A percentile compares a stretch with the other conserved stretches of the same genome.
phyloP scores from a whole-genome alignment of 352 stramenopile genomes.

The Phytophthora cryptogea region DNA sequence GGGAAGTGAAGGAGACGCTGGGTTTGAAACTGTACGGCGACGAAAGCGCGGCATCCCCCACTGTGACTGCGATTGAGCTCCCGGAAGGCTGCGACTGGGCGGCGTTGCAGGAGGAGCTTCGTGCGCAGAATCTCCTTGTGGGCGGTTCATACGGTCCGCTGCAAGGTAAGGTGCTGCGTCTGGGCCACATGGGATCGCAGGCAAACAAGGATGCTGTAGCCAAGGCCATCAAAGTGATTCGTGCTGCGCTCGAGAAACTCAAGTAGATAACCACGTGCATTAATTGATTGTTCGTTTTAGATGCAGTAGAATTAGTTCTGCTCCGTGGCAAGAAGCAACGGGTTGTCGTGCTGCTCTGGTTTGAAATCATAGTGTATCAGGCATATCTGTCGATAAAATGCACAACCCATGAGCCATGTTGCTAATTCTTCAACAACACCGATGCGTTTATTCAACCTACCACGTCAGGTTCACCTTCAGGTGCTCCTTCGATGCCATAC shows the following conservation, averaged over 20 bases:
- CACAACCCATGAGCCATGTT: conserved; percentile 2
- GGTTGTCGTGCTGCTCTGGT: conserved; percentile 64
- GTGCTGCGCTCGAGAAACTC: conserved; percentile 36
- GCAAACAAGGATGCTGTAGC: conserved; percentile 41
- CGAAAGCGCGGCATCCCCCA: conserved; percentile 39
- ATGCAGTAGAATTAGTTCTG: conserved; percentile 29
- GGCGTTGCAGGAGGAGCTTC: conserved; percentile 38
- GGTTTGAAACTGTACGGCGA: conserved; percentile 44
- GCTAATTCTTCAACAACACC: background rate
- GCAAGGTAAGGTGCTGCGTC: conserved; percentile 48
- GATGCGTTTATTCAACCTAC: conserved; percentile 13
- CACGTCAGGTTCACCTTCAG: conserved; percentile 44
- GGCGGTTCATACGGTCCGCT: conserved; percentile 53
- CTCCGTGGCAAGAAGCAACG: conserved; percentile 51
- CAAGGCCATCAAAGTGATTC: conserved; percentile 39
- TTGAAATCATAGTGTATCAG: conserved; percentile 73
- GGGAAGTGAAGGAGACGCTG: conserved; percentile 34
- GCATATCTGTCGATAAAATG: conserved; percentile 32
- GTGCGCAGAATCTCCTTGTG: conserved; percentile 38
- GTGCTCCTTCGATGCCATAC: conserved; percentile 54
- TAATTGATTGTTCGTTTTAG: conserved; percentile 2
- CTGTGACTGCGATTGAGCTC: conserved; percentile 55
- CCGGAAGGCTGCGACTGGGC: conserved; percentile 38
- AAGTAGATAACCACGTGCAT: conserved; percentile 17
- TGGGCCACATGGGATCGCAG: conserved; percentile 64